Evolutionary conservation across 75 land plant species (phyloP), one percentile per base, ranked within the genome.

Genomic region (Pinus tabuliformis): DNA sequence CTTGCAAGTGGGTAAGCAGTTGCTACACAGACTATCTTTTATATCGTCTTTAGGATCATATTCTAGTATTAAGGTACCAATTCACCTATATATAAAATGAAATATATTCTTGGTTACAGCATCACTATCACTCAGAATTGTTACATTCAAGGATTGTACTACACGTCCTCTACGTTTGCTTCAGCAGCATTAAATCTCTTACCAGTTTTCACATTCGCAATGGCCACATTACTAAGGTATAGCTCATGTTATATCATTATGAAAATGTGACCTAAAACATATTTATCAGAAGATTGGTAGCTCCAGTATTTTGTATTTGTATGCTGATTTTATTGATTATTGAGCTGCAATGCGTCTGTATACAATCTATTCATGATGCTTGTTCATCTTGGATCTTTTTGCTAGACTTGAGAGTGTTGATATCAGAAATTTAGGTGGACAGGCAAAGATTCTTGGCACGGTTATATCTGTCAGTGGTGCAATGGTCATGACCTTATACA

Each of bases 401-500:
- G 57, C 42, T 56, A 83, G 85, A 73, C 45, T 81, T 16, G 85
- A 83, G 24, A 74, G 71, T 33, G 59, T 83, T 59, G 28, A 81
- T 18, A 26, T 81, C 28, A 84, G 56, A 62, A 84, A 52, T 56
- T 21, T 78, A 20, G 72, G 82, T 56, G 85, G 85, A 52, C 57
- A 75, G 18, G 73, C 83, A 2, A 83, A 83, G 78, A 24, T 81
- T 33, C 59, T 76, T 39, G 85, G 85, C 17, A 81, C 85, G 6
- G 58, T 71, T 14, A 52, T 81, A 20, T 81, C 85, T 54, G 76
- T 83, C 6, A 26, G 58, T 57, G 85, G 85, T 52, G 83, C 85
- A 17, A 57, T 83, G 20, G 52, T 83, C 36, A 81, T 83, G 78
- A 74, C 84, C 5, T 59, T 83, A 24, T 83, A 81, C 72, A 83